phyloP scores from a whole-genome alignment of 331 rosid species.

The Acacia concinna region DNA sequence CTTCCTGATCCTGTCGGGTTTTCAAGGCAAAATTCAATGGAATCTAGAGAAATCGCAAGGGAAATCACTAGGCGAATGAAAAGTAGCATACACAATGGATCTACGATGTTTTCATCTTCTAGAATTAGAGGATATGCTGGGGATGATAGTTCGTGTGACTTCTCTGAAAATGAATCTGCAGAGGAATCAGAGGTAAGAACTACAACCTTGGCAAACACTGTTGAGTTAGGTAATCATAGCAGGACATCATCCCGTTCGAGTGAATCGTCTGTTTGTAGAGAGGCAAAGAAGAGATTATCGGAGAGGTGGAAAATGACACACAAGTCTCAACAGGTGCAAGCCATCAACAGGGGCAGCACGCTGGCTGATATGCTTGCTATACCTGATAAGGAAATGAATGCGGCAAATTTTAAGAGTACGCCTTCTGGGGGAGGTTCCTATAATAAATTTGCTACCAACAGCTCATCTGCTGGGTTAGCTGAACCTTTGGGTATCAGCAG shows the following conservation, averaged over 20 bases:
- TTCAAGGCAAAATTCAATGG: slow-evolving; percentile 59
- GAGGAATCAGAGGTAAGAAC: slow-evolving; percentile 52
- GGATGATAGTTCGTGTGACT: slow-evolving; percentile 69
- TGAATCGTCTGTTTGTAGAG: slow-evolving; percentile 82
- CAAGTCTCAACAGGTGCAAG: slow-evolving; percentile 56
- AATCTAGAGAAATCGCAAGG: slow-evolving; percentile 75
- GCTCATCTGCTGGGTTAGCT: slow-evolving; percentile 45
- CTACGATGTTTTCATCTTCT: slow-evolving; percentile 47
- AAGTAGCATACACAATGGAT: slow-evolving; percentile 42
- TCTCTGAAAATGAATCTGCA: slow-evolving; percentile 68
- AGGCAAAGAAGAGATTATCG: slow-evolving; percentile 92
- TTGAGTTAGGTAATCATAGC: slow-evolving; percentile 44
- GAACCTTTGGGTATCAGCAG: slow-evolving; percentile 96
- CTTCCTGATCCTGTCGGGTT: slow-evolving; percentile 40
- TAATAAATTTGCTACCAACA: slow-evolving; percentile 44
- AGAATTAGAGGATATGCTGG: slow-evolving; percentile 64
- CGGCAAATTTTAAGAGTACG: slow-evolving; percentile 37
- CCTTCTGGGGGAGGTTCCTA: slow-evolving; percentile 36
- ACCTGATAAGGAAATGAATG: slow-evolving; percentile 55
- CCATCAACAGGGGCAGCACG: slow-evolving; percentile 67
- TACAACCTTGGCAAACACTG: slow-evolving; percentile 42
- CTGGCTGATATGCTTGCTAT: slow-evolving; percentile 91
- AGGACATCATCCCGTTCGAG: slow-evolving; percentile 56
- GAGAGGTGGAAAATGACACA: slow-evolving; percentile 89
- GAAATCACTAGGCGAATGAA: slow-evolving; percentile 77